A percentile compares a stretch with the other conserved stretches of the same genome.
These are phyloP conservation scores for Phialemoniopsis sp. DNA, from an alignment of 2,329 filamentous ascomycete species.

Conservation along the genomic window DNA sequence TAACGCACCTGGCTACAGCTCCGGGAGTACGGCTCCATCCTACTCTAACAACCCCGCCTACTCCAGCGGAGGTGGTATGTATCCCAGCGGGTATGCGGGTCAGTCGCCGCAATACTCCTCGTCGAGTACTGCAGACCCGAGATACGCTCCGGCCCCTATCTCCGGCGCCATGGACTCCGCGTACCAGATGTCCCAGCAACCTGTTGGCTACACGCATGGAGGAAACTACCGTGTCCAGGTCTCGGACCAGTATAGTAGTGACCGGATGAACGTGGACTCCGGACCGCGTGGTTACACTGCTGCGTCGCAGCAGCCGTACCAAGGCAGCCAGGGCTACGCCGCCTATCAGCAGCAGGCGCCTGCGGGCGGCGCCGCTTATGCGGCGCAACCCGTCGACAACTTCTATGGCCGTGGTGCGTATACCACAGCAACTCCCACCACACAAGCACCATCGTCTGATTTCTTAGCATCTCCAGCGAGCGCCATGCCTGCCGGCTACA, in stretches of 20 bases:
- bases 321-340: too few species aligned
- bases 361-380: conserved; percentile 20
- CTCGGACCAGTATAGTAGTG: too few species aligned
- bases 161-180: too few species aligned
- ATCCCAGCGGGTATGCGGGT: conserved; percentile 1
- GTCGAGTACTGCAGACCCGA: conserved; percentile 8
- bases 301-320: too few species aligned
- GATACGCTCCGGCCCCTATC: conserved; percentile 9
- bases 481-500: conserved; percentile 31
- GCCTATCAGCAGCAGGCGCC: too few species aligned
- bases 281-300: too few species aligned
- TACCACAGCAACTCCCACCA: conserved; percentile 21
- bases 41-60: not conserved
- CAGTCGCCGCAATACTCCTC: conserved; percentile 7
- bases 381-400: conserved; percentile 44
- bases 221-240: too few species aligned
- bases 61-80: conserved; percentile 8
- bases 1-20: conserved; percentile 43
- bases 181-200: too few species aligned
- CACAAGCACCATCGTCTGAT: conserved; percentile 29
- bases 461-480: conserved; percentile 50
- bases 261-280: too few species aligned
- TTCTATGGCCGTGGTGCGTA: conserved; percentile 60
- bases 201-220: not conserved
- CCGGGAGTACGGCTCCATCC: conserved; percentile 6